phyloP scores from a whole-genome alignment of 2,329 filamentous ascomycete genomes.

The Pestalotiopsis sp. region DNA sequence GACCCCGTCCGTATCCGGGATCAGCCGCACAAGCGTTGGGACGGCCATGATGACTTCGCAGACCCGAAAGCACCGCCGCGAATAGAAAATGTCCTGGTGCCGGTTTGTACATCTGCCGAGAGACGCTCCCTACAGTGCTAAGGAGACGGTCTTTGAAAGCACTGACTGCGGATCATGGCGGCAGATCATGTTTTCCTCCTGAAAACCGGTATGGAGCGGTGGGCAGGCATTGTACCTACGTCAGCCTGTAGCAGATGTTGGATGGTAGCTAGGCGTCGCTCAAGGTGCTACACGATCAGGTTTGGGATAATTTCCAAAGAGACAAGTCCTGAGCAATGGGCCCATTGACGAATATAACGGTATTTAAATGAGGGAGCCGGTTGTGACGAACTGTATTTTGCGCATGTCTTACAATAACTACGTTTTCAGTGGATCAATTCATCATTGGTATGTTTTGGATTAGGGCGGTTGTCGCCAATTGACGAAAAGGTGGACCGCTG shows the following conservation, averaged over 20 bases:
- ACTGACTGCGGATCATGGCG: neutral
- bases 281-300: neutral
- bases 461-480: slow-evolving; percentile 7
- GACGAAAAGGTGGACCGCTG: neutral
- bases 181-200: neutral
- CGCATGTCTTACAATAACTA: too few species aligned
- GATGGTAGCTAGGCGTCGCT: neutral
- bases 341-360: neutral
- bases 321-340: neutral
- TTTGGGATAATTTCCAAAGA: neutral
- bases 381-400: neutral
- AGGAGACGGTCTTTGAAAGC: neutral
- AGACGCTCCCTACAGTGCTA: neutral
- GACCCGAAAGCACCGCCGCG: neutral
- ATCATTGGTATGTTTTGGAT: neutral
- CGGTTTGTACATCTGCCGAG: neutral
- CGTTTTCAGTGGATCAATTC: neutral
- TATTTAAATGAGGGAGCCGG: neutral
- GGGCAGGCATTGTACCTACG: neutral
- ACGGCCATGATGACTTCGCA: neutral
- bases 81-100: neutral
- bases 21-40: neutral
- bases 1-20: neutral
- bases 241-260: neutral
- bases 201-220: neutral